Conservation (phyloP, 2,329 filamentous ascomycete species). For the Microcera coccophila region DNA sequence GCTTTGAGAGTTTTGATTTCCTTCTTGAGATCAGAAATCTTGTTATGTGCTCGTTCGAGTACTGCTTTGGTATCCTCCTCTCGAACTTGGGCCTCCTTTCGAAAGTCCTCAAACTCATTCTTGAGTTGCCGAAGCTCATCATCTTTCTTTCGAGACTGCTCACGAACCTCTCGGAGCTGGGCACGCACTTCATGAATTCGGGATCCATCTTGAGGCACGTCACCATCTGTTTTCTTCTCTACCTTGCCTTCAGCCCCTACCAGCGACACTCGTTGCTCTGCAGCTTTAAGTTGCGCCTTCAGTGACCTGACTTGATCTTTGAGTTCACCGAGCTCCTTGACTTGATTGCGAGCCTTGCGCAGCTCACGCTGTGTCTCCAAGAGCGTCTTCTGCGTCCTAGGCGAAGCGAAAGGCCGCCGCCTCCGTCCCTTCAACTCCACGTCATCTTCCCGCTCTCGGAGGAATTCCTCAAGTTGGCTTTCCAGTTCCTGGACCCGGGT, state of each 20-base stretch:
- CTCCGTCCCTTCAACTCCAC: slow-evolving; percentile 30
- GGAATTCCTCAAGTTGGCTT: slow-evolving; percentile 41
- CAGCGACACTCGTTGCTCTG: slow-evolving; percentile 42
- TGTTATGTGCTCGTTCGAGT: slow-evolving; percentile 53
- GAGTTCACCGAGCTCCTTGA: slow-evolving; percentile 49
- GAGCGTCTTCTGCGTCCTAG: slow-evolving; percentile 48
- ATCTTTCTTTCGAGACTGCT: slow-evolving; percentile 46
- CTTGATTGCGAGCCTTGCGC: slow-evolving; percentile 50
- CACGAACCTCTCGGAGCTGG: slow-evolving; percentile 42
- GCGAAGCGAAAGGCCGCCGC: slow-evolving; percentile 41
- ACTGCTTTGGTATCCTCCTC: slow-evolving; percentile 55
- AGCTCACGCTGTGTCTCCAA: slow-evolving; percentile 53
- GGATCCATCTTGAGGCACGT: slow-evolving; percentile 20
- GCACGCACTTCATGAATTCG: slow-evolving; percentile 37
- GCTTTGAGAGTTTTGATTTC: slow-evolving; percentile 47
- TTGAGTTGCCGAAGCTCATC: slow-evolving; percentile 47
- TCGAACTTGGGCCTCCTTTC: slow-evolving; percentile 49
- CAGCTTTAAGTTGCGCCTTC: slow-evolving; percentile 47
- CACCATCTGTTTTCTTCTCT: slow-evolving; percentile 30
- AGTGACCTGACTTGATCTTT: slow-evolving; percentile 52
- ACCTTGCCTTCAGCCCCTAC: slow-evolving; percentile 36
- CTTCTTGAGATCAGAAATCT: slow-evolving; percentile 54
- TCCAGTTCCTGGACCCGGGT: slow-evolving; percentile 58
- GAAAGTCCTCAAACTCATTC: slow-evolving; percentile 51
- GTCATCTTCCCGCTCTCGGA: slow-evolving; percentile 35